These are phyloP conservation scores for Colletotrichum chrysophilum DNA, from an alignment of 2,329 filamentous ascomycete species.

Conservation along the genomic window DNA sequence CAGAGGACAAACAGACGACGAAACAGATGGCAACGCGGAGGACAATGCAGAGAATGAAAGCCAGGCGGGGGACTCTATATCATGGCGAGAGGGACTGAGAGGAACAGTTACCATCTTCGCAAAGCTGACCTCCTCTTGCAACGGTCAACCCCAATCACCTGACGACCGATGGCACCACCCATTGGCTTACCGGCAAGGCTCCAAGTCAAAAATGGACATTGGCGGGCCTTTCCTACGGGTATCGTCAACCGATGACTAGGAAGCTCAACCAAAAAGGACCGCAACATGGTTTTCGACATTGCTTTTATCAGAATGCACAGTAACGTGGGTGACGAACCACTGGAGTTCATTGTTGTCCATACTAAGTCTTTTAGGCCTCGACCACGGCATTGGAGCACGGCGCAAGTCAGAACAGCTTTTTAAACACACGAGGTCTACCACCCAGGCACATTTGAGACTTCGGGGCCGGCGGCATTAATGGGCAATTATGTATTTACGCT, in stretches of 20 bases:
- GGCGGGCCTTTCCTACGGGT: neutral
- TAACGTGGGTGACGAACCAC: constrained; percentile 19
- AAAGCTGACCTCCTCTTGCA: neutral
- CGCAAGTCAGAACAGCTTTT: neutral
- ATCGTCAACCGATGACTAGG: neutral
- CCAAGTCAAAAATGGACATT: neutral
- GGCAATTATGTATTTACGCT: constrained; percentile 2
- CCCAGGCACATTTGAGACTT: neutral
- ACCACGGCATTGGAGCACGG: neutral
- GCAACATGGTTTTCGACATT: neutral
- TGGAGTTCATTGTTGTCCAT: constrained; percentile 7
- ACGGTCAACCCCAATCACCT: neutral
- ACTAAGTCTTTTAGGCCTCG: constrained; percentile 18
- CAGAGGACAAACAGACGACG: neutral
- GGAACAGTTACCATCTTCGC: neutral
- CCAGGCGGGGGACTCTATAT: neutral
- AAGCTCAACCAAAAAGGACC: neutral
- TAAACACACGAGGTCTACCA: neutral
- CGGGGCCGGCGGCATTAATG: neutral
- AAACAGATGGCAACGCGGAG: neutral
- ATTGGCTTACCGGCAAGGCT: neutral
- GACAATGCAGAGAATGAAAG: neutral
- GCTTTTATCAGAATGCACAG: neutral
- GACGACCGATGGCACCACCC: neutral
- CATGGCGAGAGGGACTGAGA: neutral